Conservation (phyloP, 441 rosid genomes). For the Viola pubescens region DNA sequence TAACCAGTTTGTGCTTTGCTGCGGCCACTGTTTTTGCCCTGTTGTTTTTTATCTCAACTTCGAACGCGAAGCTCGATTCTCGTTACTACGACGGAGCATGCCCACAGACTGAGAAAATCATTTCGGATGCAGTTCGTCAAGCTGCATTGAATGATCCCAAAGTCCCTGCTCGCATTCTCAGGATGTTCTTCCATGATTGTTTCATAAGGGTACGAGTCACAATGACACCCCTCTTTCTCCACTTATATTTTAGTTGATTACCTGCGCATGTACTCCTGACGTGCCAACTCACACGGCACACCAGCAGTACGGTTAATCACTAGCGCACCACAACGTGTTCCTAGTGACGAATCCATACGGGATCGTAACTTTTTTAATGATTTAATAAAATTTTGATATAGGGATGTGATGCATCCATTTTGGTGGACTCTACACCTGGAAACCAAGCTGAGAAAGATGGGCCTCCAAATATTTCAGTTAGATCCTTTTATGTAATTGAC, state of each 20-base stretch:
- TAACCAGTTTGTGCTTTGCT: slow-evolving; percentile 14
- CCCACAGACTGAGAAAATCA: slow-evolving; percentile 57
- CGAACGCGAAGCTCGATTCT: slow-evolving; percentile 35
- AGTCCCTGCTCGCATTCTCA: slow-evolving; percentile 70
- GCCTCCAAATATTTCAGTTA: slow-evolving; percentile 62
- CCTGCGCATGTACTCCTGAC: too few relatives aligned
- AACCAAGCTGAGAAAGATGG: slow-evolving; percentile 78
- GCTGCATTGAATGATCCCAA: slow-evolving; percentile 60
- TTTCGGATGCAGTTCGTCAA: slow-evolving; percentile 39
- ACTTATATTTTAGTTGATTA: background rate
- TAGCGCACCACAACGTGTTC: too few relatives aligned
- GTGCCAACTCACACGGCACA: too few relatives aligned
- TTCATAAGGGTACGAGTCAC: slow-evolving; percentile 53
- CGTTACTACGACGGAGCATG: slow-evolving; percentile 60
- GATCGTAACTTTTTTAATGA: too few relatives aligned
- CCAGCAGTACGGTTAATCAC: too few relatives aligned
- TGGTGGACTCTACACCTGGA: slow-evolving; percentile 50
- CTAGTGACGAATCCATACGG: too few relatives aligned
- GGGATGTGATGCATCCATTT: slow-evolving; percentile 79
- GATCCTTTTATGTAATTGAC: slow-evolving; percentile 66
- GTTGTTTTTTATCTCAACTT: slow-evolving; percentile 18
- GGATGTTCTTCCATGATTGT: slow-evolving; percentile 90
- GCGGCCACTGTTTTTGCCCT: slow-evolving; percentile 15
- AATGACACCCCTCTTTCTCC: background rate
- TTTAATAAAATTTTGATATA: slow-evolving; percentile 10